These are phyloP conservation scores for Coccomyxa subellipsoidea DNA, from an alignment of 163 green algal species.

Conservation along the genomic window DNA sequence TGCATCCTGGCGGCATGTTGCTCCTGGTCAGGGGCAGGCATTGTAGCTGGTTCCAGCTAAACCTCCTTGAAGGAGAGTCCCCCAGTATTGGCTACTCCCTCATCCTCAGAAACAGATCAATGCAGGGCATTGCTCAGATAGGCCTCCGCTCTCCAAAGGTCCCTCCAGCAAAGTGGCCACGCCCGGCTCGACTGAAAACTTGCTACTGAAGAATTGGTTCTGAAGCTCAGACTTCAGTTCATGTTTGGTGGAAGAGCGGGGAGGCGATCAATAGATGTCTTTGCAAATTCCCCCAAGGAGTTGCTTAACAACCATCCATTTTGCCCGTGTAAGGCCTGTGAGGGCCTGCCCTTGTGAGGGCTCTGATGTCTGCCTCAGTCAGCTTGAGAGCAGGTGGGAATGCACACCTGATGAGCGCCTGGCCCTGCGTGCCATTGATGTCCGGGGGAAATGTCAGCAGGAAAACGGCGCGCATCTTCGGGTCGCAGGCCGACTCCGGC, in stretches of 20 bases:
- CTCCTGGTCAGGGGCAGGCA: no score
- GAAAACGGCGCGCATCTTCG: not conserved
- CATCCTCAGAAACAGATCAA: no score
- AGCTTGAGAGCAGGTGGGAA: not conserved
- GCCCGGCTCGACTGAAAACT: no score
- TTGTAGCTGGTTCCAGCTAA: no score
- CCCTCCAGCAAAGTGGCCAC: no score
- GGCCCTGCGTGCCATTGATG: not conserved
- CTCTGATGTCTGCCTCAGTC: not conserved
- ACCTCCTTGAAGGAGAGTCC: no score
- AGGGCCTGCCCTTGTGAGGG: not conserved
- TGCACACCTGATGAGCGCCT: not conserved
- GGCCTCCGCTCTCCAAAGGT: no score
- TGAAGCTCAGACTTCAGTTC: no score
- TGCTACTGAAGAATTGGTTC: no score
- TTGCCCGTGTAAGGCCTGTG: not conserved
- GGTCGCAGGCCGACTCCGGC: not conserved
- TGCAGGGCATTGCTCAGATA: no score
- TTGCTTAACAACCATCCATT: not conserved
- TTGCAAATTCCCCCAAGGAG: not conserved
- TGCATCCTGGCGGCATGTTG: not conserved
- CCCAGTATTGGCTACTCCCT: no score
- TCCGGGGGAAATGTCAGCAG: not conserved
- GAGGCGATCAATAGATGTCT: not conserved
- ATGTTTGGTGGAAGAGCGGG: no score